Evolutionary conservation across 2,329 filamentous ascomycete genomes (phyloP).

Genomic region (Trichoderma polysporum): DNA sequence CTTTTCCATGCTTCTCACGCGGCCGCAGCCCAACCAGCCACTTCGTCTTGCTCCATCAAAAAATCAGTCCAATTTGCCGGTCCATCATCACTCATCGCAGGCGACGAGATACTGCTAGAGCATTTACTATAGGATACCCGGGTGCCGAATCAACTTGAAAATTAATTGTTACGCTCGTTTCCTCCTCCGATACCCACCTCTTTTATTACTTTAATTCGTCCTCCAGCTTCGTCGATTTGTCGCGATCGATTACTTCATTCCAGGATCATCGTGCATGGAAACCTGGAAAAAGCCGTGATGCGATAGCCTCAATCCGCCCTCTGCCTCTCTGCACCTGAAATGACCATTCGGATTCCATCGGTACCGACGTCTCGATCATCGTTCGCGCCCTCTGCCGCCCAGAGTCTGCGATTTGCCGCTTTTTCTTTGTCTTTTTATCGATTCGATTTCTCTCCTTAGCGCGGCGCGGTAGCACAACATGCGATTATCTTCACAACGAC

Average conservation of each 20-base stretch:
- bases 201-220: not conserved
- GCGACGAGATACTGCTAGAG: constrained; percentile 21
- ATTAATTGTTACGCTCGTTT: constrained; percentile 22
- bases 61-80: not conserved
- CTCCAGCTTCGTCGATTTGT: not conserved
- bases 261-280: constrained; percentile 18
- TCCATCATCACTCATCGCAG: constrained; percentile 20
- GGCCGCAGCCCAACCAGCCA: constrained; percentile 14
- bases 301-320: constrained; percentile 25
- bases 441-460: constrained; percentile 21
- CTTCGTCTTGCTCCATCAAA: constrained; percentile 15
- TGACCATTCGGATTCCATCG: constrained; percentile 28
- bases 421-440: not conserved
- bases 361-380: constrained; percentile 11
- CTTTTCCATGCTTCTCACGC: constrained; percentile 1
- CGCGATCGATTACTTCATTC: constrained; percentile 12
- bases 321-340: constrained; percentile 29
- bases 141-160: not conserved
- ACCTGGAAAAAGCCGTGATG: constrained; percentile 25
- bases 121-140: constrained; percentile 1
- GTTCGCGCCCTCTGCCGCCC: constrained; percentile 14
- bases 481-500: constrained; percentile 48
- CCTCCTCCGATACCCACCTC: constrained; percentile 2
- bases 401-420: not conserved
- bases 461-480: constrained; percentile 39